Evolutionary conservation across 257 asterid species (phyloP).

Genomic region (Echites panduratus): DNA sequence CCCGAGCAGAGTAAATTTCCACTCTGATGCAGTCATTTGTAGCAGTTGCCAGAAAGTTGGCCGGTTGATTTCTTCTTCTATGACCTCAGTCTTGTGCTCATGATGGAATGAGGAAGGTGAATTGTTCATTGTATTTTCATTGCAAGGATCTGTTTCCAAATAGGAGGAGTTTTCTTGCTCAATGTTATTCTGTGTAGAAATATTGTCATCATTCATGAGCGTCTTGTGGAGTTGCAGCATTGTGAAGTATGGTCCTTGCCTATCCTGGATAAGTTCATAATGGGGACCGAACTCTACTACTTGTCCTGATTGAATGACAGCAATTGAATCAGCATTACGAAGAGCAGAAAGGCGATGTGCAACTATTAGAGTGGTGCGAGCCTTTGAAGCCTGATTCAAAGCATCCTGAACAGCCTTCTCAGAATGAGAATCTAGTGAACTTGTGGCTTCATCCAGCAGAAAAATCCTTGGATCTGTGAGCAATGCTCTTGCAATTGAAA

Average conservation of each 20-base stretch:
- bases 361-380: constrained; percentile 39
- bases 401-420: too few relatives aligned
- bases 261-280: constrained; percentile 33
- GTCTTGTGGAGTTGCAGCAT: constrained; percentile 37
- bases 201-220: constrained; percentile 19
- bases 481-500: too few relatives aligned
- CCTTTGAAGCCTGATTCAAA: constrained; percentile 38
- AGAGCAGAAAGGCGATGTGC: constrained; percentile 54
- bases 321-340: constrained; percentile 31
- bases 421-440: too few relatives aligned
- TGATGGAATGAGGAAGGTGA: constrained; percentile 3
- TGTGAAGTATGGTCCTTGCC: constrained; percentile 25
- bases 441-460: too few relatives aligned
- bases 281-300: constrained; percentile 45
- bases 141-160: not conserved
- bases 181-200: not conserved
- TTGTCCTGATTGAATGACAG: constrained; percentile 45
- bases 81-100: not conserved
- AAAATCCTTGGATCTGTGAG: too few relatives aligned
- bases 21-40: constrained; percentile 37
- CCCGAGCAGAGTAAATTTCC: constrained; percentile 40
- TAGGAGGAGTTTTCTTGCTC: not conserved
- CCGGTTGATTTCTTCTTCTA: not conserved
- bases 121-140: not conserved
- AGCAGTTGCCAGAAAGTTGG: constrained; percentile 34